Percentiles rank a stretch among this genome's conserved stretches.
Conservation (phyloP, 2,329 filamentous ascomycete species). For the Pseudogymnoascus sp. region DNA sequence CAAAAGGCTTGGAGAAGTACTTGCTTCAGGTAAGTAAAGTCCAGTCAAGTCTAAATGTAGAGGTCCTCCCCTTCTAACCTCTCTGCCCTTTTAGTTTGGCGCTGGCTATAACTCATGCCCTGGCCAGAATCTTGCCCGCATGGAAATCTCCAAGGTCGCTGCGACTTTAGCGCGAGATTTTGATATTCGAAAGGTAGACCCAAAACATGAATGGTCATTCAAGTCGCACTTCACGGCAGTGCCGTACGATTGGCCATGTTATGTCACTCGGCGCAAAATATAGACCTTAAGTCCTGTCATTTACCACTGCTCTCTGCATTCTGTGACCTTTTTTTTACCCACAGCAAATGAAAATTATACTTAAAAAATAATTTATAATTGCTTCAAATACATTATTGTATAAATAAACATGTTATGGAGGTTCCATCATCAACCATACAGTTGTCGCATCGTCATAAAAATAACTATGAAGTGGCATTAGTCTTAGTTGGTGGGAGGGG, state of each 20-base stretch:
- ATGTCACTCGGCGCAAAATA: conserved; percentile 12
- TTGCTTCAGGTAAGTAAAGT: conserved; percentile 16
- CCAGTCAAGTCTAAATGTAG: neutral
- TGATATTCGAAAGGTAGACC: conserved; percentile 27
- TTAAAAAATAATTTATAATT: no score
- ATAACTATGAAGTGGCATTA: neutral
- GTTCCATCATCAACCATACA: neutral
- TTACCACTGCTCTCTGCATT: no score
- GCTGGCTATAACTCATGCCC: conserved; percentile 32
- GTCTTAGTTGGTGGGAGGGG: neutral
- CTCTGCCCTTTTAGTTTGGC: conserved; percentile 25
- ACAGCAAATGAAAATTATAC: no score
- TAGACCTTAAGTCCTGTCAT: no score
- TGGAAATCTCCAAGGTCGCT: conserved; percentile 31
- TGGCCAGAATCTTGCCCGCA: conserved; percentile 30
- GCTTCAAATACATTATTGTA: no score
- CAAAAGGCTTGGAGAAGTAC: conserved; percentile 23
- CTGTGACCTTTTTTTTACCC: no score
- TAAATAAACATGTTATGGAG: neutral
- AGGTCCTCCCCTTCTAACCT: neutral
- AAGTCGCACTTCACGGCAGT: conserved; percentile 29
- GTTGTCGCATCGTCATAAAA: neutral
- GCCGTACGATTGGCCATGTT: conserved; percentile 25
- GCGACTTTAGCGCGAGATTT: conserved; percentile 30
- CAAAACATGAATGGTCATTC: conserved; percentile 26